phyloP scores from a whole-genome alignment of 495 filamentous ascomycete genomes.

The Lophiotrema nucula region DNA sequence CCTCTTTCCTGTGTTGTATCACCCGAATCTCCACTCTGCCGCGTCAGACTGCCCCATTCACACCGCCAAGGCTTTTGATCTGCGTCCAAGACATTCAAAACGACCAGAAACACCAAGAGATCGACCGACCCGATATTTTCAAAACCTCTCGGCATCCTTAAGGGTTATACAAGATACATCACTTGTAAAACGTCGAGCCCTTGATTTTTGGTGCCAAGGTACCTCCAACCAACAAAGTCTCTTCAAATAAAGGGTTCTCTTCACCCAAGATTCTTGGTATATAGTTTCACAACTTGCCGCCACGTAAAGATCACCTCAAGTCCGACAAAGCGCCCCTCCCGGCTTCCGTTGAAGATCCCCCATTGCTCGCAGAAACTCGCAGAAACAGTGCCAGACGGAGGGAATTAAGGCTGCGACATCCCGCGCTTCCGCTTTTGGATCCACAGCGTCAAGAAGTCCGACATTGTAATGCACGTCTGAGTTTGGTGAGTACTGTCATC shows the following conservation, averaged over 20 bases:
- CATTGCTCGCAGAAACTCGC: not conserved
- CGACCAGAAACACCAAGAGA: constrained; percentile 6
- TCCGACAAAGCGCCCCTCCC: not conserved
- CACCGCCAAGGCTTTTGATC: constrained; percentile 22
- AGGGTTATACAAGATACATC: constrained; percentile 17
- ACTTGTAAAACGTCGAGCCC: constrained; percentile 14
- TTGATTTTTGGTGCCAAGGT: not conserved
- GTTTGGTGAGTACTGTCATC: not conserved
- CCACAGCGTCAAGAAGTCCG: not conserved
- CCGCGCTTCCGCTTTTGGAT: constrained; percentile 1
- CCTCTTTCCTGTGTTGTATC: constrained; percentile 13
- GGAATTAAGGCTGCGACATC: constrained; percentile 15
- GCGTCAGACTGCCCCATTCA: constrained; percentile 9
- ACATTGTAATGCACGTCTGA: not conserved
- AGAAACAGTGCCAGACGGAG: not conserved
- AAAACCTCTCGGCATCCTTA: constrained; percentile 13
- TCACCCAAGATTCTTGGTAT: constrained; percentile 23
- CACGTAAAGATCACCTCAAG: not conserved
- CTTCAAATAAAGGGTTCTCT: not conserved
- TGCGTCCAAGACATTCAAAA: constrained; percentile 17
- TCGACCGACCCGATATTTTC: constrained; percentile 5
- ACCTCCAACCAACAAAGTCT: constrained; percentile 9
- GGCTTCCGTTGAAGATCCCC: constrained; percentile 6
- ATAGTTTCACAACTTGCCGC: constrained; percentile 7
- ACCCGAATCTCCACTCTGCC: constrained; percentile 25